A percentile compares a stretch with the other conserved stretches of the same genome.
phyloP scores from a whole-genome alignment of 1,139 yeast species.

The Kodamaea fungicola region DNA sequence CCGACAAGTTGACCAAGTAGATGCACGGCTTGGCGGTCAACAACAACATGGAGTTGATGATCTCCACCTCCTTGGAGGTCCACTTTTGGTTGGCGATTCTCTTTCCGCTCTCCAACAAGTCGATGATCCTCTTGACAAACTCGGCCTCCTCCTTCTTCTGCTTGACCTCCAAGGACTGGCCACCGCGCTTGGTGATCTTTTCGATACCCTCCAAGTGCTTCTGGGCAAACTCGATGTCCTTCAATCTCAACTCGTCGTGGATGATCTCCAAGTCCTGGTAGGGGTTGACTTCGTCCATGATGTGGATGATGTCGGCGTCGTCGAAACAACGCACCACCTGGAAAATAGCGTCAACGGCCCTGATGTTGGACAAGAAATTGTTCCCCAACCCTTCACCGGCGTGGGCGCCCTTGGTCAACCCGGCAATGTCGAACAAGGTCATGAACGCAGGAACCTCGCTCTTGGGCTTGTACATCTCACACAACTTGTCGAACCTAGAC shows the following conservation, averaged over 20 bases:
- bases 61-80: slow-evolving; percentile 87
- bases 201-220: slow-evolving; percentile 86
- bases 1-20: slow-evolving; percentile 90
- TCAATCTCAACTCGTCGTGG: slow-evolving; percentile 86
- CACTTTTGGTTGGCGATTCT: slow-evolving; percentile 90
- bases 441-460: slow-evolving; percentile 89
- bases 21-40: slow-evolving; percentile 96
- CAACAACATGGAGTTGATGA: slow-evolving; percentile 80
- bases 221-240: slow-evolving; percentile 92
- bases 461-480: slow-evolving; percentile 74
- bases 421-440: slow-evolving; percentile 96
- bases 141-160: slow-evolving; percentile 90
- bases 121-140: slow-evolving; percentile 73
- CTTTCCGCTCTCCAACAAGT: slow-evolving; percentile 74
- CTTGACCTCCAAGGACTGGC: slow-evolving; percentile 93
- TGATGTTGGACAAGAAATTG: slow-evolving; percentile 93
- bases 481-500: slow-evolving; percentile 74
- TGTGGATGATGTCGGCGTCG: slow-evolving; percentile 96
- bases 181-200: slow-evolving; percentile 89
- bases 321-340: slow-evolving; percentile 98
- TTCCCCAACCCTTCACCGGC: slow-evolving; percentile 98
- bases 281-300: slow-evolving; percentile 97
- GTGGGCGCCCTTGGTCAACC: slow-evolving; percentile 95
- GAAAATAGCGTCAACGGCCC: slow-evolving; percentile 97
- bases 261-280: slow-evolving; percentile 92